Base-by-base conservation (phyloP, 1,139 yeast species). In the Kodamaea ohmeri region DNA sequence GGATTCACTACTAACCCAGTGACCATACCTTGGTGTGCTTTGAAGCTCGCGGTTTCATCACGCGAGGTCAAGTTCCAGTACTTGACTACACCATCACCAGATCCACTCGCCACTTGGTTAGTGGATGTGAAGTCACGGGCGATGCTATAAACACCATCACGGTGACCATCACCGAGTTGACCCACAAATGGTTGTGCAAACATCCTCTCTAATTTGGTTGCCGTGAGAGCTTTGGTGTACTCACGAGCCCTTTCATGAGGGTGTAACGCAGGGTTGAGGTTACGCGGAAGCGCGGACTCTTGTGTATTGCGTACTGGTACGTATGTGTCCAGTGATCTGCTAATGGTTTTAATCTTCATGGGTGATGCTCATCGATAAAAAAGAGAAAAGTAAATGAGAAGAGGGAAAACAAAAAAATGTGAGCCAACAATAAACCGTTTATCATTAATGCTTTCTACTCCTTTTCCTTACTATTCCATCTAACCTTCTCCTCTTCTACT, bases 181-280 rank as follows among this genome's bases (percentile, higher is more conserved):
- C 96, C 97, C 14, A 94, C 73, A 61, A 94, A 92, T 4, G 99
- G 99, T 56, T 90, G 90, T 0, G 99, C 98, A 74, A 94, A 92
- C 87, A 92, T 84, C 50, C 97, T 73, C 56, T 90, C 97, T 65
- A 94, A 63, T 60, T 94, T 94, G 13, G 97, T 90, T 18, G 98
- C 97, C 42, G 89, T 90, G 39, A 94, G 65, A 1, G 98, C 98
- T 49, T 90, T 78, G 13, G 97, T 87, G 56, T 94, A 94, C 61
- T 94, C 98, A 57, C 98, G 73, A 3, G 97, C 97, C 49, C 97
- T 73, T 63, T 94, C 97, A 55, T 92, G 92, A 0, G 97, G 98
- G 63, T 94, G 99, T 37, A 92, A 70, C 15, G 95, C 95, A 2
- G 98, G 97, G 56, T 92, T 84, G 54, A 94, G 68, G 61, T 94